These are phyloP conservation scores for Cladosporium colombiae DNA, from an alignment of 2,329 filamentous ascomycete species.

Conservation along the genomic window DNA sequence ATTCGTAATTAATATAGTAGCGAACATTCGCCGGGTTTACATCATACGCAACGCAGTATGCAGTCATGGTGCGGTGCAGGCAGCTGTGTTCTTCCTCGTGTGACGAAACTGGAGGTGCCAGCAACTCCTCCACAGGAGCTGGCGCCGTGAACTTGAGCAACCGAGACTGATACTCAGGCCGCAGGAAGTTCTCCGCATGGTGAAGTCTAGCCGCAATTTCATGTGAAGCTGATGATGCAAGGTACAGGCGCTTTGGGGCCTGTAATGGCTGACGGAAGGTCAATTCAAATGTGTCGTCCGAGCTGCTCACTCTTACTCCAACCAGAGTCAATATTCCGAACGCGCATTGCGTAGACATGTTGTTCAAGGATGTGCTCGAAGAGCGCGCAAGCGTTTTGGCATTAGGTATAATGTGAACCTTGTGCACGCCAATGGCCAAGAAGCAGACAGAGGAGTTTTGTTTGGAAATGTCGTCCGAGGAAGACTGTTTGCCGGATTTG, in stretches of 20 bases:
- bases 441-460: slow-evolving; percentile 66
- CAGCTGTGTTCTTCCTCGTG: slow-evolving; percentile 61
- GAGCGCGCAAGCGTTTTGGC: slow-evolving; percentile 56
- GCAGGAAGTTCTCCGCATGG: slow-evolving; percentile 62
- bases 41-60: slow-evolving; percentile 69
- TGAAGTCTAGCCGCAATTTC: slow-evolving; percentile 66
- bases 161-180: slow-evolving; percentile 65
- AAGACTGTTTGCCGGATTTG: slow-evolving; percentile 58
- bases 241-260: slow-evolving; percentile 56
- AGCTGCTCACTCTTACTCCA: slow-evolving; percentile 59
- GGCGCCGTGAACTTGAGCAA: slow-evolving; percentile 65
- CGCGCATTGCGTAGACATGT: slow-evolving; percentile 53
- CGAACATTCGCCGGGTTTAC: slow-evolving; percentile 67
- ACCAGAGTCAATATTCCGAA: slow-evolving; percentile 66
- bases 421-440: slow-evolving; percentile 68
- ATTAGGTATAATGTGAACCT: slow-evolving; percentile 67
- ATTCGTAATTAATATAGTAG: slow-evolving; percentile 61
- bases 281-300: slow-evolving; percentile 67
- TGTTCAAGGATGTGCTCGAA: slow-evolving; percentile 54
- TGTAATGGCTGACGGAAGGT: slow-evolving; percentile 61
- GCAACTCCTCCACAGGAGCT: slow-evolving; percentile 53
- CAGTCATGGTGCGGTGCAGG: slow-evolving; percentile 67
- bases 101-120: slow-evolving; percentile 49
- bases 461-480: slow-evolving; percentile 67
- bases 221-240: slow-evolving; percentile 64